Evolutionary conservation across 208 protist species (phyloP), one percentile per base, ranked within the genome.

Genomic region (Borovskyia barvae): DNA sequence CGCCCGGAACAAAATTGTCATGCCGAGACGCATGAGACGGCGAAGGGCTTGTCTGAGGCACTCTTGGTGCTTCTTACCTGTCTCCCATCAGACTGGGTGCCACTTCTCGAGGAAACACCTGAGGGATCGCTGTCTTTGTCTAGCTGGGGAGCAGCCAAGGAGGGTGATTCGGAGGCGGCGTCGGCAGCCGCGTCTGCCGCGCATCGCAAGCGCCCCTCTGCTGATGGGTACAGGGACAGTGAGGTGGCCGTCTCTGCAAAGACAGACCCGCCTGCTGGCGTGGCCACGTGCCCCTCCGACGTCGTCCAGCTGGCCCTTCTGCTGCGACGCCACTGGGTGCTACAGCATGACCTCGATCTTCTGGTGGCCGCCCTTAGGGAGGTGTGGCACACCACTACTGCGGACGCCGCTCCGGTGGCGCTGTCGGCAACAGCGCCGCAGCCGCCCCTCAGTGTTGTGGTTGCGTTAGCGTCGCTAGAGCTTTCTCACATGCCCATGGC

Each of bases 241-340:
- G n/a, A n/a, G n/a, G n/a, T n/a, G n/a, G n/a, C n/a, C n/a, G 6
- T 0, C 26, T 8, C 39, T 2, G 15, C 26, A 1, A 32, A 28
- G 5, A 6, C 54, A 6, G 41, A 49, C 25, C 8, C 35, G 11
- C 14, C 35, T 8, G 35, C 29, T 19, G 24, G 9, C 19, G 24
- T 20, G 8, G 25, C 46, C n/a, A 12, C 47, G 32, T 61, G 36
- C 2, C 63, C 54, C 1, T 22, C 54, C 22, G 63, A 70, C 3
- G 28, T 70, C 6, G 63, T 70, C 24, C 63, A 63, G 36, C 54
- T 70, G 2, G 63, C 39, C 3, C 37, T 70, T 37, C 48, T 70
- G 36, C 32, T 70, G 15, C 63, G 63, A 3, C 53, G 63, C 5
- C 53, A 41, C 29, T 70, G 63, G 63, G 30, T 17, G 2, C 39